phyloP scores from a whole-genome alignment of 2,329 filamentous ascomycete genomes.

The Helotiales sp. region DNA sequence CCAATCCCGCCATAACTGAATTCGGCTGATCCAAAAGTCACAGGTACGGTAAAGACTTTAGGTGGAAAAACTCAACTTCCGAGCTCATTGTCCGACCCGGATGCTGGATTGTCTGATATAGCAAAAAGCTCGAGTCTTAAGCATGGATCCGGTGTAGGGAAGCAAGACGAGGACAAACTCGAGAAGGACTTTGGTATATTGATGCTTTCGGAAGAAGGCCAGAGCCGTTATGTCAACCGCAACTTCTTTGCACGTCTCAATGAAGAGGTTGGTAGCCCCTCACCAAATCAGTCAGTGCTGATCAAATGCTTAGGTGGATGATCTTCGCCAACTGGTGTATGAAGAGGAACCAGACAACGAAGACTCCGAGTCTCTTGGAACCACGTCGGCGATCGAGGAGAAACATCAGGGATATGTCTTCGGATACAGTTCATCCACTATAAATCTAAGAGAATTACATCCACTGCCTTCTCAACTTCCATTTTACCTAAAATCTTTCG shows the following conservation, averaged over 20 bases:
- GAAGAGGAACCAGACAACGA: not conserved
- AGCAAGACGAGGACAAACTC: not conserved
- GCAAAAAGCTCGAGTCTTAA: not conserved
- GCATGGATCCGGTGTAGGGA: not conserved
- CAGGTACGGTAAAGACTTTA: slow-evolving; percentile 3
- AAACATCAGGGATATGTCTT: slow-evolving; percentile 51
- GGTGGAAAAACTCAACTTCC: not conserved
- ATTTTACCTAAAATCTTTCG: slow-evolving; percentile 51
- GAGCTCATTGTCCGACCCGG: not conserved
- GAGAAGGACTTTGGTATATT: slow-evolving; percentile 48
- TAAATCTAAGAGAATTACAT: slow-evolving; percentile 42
- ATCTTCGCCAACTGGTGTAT: slow-evolving; percentile 4
- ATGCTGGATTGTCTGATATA: not conserved
- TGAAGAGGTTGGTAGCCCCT: slow-evolving; percentile 47
- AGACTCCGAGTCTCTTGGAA: not conserved
- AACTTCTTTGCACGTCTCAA: slow-evolving; percentile 57
- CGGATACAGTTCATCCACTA: slow-evolving; percentile 37
- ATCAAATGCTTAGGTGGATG: slow-evolving; percentile 1
- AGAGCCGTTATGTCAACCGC: slow-evolving; percentile 47
- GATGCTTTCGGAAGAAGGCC: slow-evolving; percentile 44
- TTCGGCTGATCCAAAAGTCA: not conserved
- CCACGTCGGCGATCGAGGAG: slow-evolving; percentile 34
- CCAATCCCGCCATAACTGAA: not conserved
- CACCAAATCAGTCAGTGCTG: not conserved
- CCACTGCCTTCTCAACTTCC: slow-evolving; percentile 56